Conservation (phyloP, 2,329 filamentous ascomycete genomes). For the Trichoderma sp. region DNA sequence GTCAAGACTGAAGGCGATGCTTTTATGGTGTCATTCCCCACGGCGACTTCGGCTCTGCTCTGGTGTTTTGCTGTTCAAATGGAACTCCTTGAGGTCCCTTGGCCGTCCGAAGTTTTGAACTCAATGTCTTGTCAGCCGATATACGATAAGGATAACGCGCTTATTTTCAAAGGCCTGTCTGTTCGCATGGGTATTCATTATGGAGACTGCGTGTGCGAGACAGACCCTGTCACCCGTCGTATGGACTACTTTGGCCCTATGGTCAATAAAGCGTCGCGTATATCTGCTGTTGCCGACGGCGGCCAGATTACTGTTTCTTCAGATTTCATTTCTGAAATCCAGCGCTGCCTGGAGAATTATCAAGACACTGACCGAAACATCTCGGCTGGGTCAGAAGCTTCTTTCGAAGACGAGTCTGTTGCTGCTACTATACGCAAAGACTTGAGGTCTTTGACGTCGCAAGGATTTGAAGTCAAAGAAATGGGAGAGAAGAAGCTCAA, state of each 20-base stretch:
- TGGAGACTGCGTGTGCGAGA: slow-evolving; percentile 91
- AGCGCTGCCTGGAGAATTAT: slow-evolving; percentile 85
- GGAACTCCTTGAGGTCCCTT: slow-evolving; percentile 82
- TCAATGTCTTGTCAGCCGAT: slow-evolving; percentile 83
- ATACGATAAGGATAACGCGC: slow-evolving; percentile 78
- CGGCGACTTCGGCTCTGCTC: slow-evolving; percentile 87
- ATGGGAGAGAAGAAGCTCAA: slow-evolving; percentile 95
- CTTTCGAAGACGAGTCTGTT: slow-evolving; percentile 72
- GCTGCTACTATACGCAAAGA: slow-evolving; percentile 83
- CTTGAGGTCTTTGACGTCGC: slow-evolving; percentile 80
- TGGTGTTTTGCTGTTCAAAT: slow-evolving; percentile 97
- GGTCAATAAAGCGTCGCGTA: slow-evolving; percentile 96
- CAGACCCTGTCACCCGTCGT: slow-evolving; percentile 91
- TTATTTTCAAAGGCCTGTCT: slow-evolving; percentile 92
- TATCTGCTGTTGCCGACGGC: slow-evolving; percentile 91
- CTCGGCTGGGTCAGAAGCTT: slow-evolving; percentile 68
- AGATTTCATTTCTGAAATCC: slow-evolving; percentile 95
- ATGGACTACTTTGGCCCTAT: slow-evolving; percentile 99
- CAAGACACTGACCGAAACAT: slow-evolving; percentile 78
- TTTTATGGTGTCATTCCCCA: slow-evolving; percentile 98
- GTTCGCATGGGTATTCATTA: slow-evolving; percentile 98
- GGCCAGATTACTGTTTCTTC: slow-evolving; percentile 96
- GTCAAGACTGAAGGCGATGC: slow-evolving; percentile 99
- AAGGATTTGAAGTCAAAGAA: slow-evolving; percentile 96
- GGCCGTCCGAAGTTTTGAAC: slow-evolving; percentile 90